A percentile compares a stretch with the other conserved stretches of the same genome.
These are phyloP conservation scores for Phytopythium ostracodes DNA, from an alignment of 352 stramenopile species.

Conservation along the genomic window DNA sequence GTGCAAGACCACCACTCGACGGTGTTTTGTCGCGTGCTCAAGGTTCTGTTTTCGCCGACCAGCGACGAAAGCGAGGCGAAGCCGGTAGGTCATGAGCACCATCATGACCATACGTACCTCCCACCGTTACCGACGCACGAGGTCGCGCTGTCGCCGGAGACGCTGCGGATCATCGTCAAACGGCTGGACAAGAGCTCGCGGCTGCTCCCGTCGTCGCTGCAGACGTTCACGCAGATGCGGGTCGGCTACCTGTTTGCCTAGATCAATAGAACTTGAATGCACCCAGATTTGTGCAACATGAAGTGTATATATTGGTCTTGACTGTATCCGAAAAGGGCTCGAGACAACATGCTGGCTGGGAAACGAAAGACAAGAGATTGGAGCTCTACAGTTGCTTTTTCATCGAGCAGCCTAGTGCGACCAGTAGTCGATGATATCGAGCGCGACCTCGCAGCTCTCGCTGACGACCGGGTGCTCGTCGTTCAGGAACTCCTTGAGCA, in stretches of 20 bases:
- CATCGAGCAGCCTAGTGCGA: conserved; percentile 13
- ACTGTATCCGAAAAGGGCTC: no score
- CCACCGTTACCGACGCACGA: conserved; percentile 23
- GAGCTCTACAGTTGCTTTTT: neutral
- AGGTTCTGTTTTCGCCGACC: conserved; percentile 44
- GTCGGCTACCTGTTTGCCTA: conserved; percentile 61
- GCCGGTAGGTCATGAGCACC: neutral
- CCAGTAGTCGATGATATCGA: conserved; percentile 98
- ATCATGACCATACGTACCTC: neutral
- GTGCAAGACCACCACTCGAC: conserved; percentile 22
- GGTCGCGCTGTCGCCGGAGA: conserved; percentile 25
- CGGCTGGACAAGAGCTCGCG: conserved; percentile 42
- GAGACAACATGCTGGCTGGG: conserved; percentile 1
- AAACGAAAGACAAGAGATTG: no score
- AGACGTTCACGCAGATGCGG: conserved; percentile 46
- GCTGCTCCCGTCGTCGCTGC: conserved; percentile 44
- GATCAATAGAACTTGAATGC: neutral
- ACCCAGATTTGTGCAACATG: neutral
- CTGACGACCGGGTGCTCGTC: conserved; percentile 87
- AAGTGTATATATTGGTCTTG: neutral
- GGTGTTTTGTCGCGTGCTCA: conserved; percentile 56
- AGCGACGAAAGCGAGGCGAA: neutral
- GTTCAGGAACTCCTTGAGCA: conserved; percentile 75
- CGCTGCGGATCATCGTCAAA: conserved; percentile 26
- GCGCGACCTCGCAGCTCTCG: conserved; percentile 95